These are phyloP conservation scores for Eragrostis curvula DNA, from an alignment of 176 grass and related monocot species.

Conservation along the genomic window DNA sequence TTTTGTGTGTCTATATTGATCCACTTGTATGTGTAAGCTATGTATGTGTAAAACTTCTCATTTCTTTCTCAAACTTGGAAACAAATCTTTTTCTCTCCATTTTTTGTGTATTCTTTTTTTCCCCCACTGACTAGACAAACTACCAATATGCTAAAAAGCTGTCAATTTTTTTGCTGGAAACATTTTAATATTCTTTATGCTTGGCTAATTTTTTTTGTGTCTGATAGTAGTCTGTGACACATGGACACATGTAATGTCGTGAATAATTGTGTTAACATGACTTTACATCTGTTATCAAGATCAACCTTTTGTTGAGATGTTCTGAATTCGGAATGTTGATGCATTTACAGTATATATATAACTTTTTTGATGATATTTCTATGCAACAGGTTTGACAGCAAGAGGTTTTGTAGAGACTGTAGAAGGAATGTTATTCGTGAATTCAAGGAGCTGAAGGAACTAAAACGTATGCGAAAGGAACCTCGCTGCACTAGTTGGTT, in stretches of 20 bases:
- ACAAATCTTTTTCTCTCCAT: background rate
- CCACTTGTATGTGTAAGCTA: background rate
- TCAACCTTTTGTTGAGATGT: constrained; percentile 9
- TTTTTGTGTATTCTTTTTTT: background rate
- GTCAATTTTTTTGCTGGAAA: constrained; percentile 1
- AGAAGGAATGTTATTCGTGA: constrained; percentile 91
- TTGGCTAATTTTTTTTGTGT: background rate
- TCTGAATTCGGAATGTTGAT: constrained; percentile 7
- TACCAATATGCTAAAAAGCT: constrained; percentile 2
- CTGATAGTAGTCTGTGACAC: background rate
- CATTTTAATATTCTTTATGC: background rate
- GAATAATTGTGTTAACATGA: background rate
- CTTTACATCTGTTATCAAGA: background rate
- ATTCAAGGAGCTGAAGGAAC: constrained; percentile 94
- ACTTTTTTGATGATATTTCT: constrained; percentile 25
- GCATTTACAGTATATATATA: constrained; percentile 29
- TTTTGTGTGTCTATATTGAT: constrained; percentile 6
- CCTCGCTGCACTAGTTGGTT: constrained; percentile 84
- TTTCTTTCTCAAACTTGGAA: constrained; percentile 12
- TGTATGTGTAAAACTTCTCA: background rate
- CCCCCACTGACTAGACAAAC: background rate
- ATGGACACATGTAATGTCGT: background rate
- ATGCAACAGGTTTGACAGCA: constrained; percentile 87
- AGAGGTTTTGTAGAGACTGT: constrained; percentile 95
- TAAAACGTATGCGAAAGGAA: constrained; percentile 78